Evolutionary conservation across 2,329 filamentous ascomycete genomes (phyloP).

Genomic region (Apiospora saccharicola): DNA sequence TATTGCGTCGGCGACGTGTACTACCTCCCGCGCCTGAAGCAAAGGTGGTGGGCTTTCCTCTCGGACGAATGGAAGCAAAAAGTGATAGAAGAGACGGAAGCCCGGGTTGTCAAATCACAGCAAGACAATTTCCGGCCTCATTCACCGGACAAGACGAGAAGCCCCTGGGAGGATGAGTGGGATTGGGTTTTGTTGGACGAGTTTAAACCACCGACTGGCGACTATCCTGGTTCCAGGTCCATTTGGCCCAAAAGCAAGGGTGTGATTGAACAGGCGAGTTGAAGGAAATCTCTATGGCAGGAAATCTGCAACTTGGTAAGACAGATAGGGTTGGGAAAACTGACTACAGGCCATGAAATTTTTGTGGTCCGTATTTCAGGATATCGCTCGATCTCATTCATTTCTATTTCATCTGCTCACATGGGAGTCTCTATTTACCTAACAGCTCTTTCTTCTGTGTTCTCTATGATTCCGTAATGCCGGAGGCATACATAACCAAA

Average conservation of each 20-base stretch:
- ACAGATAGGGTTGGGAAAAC: not conserved
- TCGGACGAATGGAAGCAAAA: not conserved
- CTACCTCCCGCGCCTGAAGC: not conserved
- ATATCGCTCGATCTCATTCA: too few relatives aligned
- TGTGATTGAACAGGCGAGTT: not conserved
- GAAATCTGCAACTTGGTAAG: not conserved
- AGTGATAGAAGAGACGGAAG: not conserved
- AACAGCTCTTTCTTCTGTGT: not conserved
- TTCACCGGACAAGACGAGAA: not conserved
- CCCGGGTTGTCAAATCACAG: not conserved
- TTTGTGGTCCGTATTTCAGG: too few relatives aligned
- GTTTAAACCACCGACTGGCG: not conserved
- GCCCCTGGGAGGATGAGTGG: not conserved
- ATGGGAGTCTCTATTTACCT: not conserved
- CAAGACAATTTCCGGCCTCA: not conserved
- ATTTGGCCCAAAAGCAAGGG: not conserved
- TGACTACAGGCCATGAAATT: too few relatives aligned
- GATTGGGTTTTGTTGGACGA: not conserved
- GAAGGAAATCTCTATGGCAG: not conserved
- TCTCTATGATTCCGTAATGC: not conserved
- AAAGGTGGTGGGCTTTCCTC: not conserved
- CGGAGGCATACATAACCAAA: not conserved
- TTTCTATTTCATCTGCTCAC: too few relatives aligned
- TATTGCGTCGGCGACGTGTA: slow-evolving; percentile 21
- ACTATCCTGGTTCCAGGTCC: not conserved